Conservation (phyloP, 495 filamentous ascomycete genomes). For the Penicillium silybi region DNA sequence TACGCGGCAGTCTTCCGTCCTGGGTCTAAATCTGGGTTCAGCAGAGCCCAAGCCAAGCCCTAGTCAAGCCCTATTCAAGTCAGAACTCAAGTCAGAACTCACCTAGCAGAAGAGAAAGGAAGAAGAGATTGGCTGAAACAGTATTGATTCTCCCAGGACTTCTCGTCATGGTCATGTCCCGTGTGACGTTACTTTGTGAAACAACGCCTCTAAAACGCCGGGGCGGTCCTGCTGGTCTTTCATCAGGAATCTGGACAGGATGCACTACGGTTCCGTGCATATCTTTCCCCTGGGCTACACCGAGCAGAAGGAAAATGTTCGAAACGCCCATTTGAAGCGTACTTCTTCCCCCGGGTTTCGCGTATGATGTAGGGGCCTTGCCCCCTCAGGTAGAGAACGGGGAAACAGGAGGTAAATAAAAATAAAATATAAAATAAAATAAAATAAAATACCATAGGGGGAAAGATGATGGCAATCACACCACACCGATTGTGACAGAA, state of each 20-base stretch:
- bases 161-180: constrained; percentile 26
- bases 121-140: constrained; percentile 16
- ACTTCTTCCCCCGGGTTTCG: not conserved
- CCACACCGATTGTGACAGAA: constrained; percentile 30
- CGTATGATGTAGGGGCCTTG: not conserved
- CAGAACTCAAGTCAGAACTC: not conserved
- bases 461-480: constrained; percentile 14
- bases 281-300: constrained; percentile 26
- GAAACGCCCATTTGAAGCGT: not conserved
- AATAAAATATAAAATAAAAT: constrained; percentile 4
- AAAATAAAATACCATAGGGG: not conserved
- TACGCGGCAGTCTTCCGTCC: constrained; percentile 14
- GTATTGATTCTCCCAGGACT: constrained; percentile 8
- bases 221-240: constrained; percentile 22
- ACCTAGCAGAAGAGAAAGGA: not conserved
- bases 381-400: not conserved
- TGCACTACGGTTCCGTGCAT: constrained; percentile 24
- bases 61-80: not conserved
- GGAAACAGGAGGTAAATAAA: not conserved
- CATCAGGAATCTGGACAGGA: constrained; percentile 16
- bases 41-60: too few relatives aligned
- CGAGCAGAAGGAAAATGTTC: constrained; percentile 2
- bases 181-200: constrained; percentile 39
- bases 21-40: not conserved
- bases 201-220: constrained; percentile 28